phyloP scores from a whole-genome alignment of 1,139 yeast genomes.

The Debaryomyces psychrophilus region DNA sequence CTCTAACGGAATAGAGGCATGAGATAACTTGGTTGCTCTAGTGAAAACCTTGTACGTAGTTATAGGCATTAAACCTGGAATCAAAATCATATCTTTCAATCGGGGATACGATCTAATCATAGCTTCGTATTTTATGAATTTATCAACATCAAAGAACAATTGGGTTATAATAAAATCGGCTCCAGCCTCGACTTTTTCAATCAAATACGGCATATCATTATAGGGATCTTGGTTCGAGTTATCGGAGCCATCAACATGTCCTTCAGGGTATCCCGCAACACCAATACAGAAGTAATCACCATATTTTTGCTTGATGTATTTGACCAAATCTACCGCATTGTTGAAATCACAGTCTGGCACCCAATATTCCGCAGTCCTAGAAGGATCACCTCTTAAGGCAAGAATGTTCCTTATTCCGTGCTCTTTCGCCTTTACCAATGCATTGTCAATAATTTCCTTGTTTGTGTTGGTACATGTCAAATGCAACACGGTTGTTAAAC shows the following conservation, averaged over 20 bases:
- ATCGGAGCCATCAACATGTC: conserved; percentile 86
- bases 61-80: conserved; percentile 97
- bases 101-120: conserved; percentile 38
- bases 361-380: conserved; percentile 76
- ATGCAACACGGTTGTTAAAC: conserved; percentile 88
- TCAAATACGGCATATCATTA: conserved; percentile 63
- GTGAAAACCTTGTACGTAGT: conserved; percentile 84
- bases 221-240: conserved; percentile 59
- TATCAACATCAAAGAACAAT: conserved; percentile 66
- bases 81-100: conserved; percentile 54
- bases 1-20: conserved; percentile 75
- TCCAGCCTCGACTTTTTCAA: conserved; percentile 90
- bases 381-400: conserved; percentile 89
- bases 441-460: conserved; percentile 72
- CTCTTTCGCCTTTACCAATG: conserved; percentile 69
- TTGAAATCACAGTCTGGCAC: conserved; percentile 60
- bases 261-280: conserved; percentile 96
- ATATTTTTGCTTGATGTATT: conserved; percentile 66
- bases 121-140: conserved; percentile 42
- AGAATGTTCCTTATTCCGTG: conserved; percentile 83
- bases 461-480: conserved; percentile 95
- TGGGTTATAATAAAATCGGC: conserved; percentile 93
- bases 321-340: conserved; percentile 82
- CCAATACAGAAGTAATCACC: conserved; percentile 85
- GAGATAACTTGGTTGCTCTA: conserved; percentile 87